A percentile compares a stretch with the other conserved stretches of the same genome.
Conservation (phyloP, 1,139 yeast genomes). For the Kodamaea fungicola region DNA sequence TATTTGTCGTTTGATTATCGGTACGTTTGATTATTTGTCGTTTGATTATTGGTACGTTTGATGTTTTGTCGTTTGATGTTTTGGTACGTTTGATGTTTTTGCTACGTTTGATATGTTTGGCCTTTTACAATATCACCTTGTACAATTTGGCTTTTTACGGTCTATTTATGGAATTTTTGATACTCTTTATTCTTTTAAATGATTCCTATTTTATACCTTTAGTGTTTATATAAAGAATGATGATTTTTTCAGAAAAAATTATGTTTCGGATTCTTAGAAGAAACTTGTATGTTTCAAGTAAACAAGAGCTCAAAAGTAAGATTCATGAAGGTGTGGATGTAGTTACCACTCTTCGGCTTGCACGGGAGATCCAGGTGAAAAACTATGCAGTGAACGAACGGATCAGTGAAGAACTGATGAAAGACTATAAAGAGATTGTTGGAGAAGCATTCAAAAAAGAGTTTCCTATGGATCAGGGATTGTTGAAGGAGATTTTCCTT, state of each 20-base stretch:
- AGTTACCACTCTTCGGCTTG: conserved; percentile 4
- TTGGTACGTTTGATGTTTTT: no score
- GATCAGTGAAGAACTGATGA: conserved; percentile 7
- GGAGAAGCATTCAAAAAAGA: conserved; percentile 19
- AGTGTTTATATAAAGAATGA: conserved; percentile 1
- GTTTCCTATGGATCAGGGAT: conserved; percentile 18
- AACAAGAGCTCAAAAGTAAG: conserved; percentile 7
- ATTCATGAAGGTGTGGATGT: conserved; percentile 6
- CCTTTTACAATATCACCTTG: no score
- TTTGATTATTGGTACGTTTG: no score
- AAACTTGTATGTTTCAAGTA: conserved; percentile 9
- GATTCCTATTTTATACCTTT: background rate
- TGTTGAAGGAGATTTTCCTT: conserved; percentile 29
- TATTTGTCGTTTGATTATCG: no score
- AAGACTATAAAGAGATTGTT: conserved; percentile 9
- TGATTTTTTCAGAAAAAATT: background rate
- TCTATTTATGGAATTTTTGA: no score
- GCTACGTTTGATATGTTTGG: no score
- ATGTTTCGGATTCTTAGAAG: conserved; percentile 1
- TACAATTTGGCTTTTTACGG: no score
- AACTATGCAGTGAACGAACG: conserved; percentile 9
- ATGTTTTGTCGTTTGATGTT: no score
- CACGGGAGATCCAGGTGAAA: conserved; percentile 7
- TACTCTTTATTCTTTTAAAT: no score
- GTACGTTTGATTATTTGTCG: no score